Percentiles rank a stretch among this genome's conserved stretches.
Evolutionary conservation across 164 flowering plant species (phyloP).

Genomic region (Cinnamomum chago): DNA sequence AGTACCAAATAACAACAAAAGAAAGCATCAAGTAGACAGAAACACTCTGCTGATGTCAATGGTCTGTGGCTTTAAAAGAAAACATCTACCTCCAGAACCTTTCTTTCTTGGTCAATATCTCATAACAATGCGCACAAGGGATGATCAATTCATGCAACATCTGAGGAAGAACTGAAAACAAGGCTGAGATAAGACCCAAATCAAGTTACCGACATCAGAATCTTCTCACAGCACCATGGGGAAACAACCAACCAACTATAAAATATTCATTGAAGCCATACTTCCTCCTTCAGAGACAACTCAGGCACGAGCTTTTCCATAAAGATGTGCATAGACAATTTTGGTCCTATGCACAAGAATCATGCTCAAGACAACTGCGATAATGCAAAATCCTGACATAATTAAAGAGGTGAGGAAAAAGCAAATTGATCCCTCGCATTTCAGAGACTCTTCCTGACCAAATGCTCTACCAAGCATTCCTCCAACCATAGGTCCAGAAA

Average conservation of each 20-base stretch:
- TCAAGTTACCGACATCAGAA: neutral
- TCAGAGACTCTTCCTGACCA: constrained; percentile 43
- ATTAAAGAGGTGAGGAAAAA: constrained; percentile 72
- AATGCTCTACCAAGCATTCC: constrained; percentile 16
- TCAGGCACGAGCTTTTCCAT: constrained; percentile 60
- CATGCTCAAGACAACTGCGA: constrained; percentile 72
- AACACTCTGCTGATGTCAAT: too few species aligned
- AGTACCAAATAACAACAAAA: too few species aligned
- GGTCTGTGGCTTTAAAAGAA: too few species aligned
- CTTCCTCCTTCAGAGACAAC: neutral
- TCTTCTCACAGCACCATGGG: neutral
- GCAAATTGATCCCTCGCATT: constrained; percentile 76
- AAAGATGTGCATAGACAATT: constrained; percentile 68
- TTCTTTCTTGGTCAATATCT: too few species aligned
- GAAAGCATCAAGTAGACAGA: too few species aligned
- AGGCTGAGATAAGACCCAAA: too few species aligned
- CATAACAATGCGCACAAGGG: too few species aligned
- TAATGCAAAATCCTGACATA: constrained; percentile 72
- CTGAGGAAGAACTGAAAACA: too few species aligned
- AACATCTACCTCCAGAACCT: too few species aligned
- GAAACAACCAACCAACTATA: neutral
- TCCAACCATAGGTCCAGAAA: constrained; percentile 18
- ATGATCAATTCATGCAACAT: too few species aligned
- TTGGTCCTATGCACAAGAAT: constrained; percentile 77
- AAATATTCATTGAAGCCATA: neutral